A percentile compares a stretch with the other conserved stretches of the same genome.
Conservation (phyloP, 2,329 filamentous ascomycete species). For the Fusarium sp. region DNA sequence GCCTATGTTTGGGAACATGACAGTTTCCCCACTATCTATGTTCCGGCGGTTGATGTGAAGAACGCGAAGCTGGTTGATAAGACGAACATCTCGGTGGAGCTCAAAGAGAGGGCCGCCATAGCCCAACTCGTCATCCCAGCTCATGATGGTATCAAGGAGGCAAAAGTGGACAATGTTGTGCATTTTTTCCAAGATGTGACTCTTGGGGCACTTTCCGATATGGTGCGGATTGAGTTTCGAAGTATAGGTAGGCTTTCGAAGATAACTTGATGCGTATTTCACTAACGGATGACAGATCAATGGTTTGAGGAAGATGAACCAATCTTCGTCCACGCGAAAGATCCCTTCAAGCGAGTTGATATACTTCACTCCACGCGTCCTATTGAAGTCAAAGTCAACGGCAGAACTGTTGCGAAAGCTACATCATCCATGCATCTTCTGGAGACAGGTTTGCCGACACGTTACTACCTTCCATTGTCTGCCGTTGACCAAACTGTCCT, state of each 20-base stretch:
- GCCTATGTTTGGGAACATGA: conserved; percentile 57
- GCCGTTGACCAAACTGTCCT: conserved; percentile 57
- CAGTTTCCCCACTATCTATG: conserved; percentile 58
- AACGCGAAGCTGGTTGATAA: conserved; percentile 43
- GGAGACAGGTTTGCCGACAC: conserved; percentile 67
- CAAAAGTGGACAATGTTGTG: conserved; percentile 47
- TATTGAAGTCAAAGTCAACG: conserved; percentile 60
- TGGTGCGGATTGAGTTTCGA: conserved; percentile 49
- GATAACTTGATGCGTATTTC: accelerated
- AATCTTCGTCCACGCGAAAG: conserved; percentile 71
- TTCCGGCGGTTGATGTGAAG: conserved; percentile 45
- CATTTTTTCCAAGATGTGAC: conserved; percentile 52
- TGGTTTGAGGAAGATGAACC: conserved; percentile 66
- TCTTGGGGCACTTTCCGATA: conserved; percentile 45
- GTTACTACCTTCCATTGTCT: conserved; percentile 68
- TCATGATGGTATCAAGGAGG: conserved; percentile 35
- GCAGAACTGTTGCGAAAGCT: conserved; percentile 57
- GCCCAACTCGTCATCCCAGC: conserved; percentile 45
- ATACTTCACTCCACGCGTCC: conserved; percentile 63
- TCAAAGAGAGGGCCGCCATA: conserved; percentile 41
- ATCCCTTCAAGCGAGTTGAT: conserved; percentile 73
- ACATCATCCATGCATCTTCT: conserved; percentile 61
- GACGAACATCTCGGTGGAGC: conserved; percentile 39
- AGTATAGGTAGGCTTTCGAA: conserved; percentile 44
- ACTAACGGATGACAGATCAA: conserved; percentile 42